Conservation (phyloP, 1,284 basidiomycete genomes). For the Polyporus tsugae region DNA sequence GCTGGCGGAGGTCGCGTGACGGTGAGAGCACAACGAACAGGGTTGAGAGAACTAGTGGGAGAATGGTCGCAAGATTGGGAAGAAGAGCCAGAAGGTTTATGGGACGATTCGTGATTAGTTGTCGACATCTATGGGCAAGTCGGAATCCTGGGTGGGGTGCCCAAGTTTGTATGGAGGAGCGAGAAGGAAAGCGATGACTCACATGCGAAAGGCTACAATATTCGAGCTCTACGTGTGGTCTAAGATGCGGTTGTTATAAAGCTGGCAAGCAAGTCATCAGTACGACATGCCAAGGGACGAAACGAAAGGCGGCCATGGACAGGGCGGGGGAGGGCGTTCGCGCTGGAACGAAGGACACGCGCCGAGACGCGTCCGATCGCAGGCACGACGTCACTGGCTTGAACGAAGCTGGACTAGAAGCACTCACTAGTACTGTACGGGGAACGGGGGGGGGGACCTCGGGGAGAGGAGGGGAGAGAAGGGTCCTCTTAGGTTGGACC, state of each 20-base stretch:
- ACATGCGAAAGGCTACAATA: constrained; percentile 35
- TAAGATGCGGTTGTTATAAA: constrained; percentile 29
- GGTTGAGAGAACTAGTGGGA: constrained; percentile 61
- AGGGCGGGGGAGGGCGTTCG: not conserved
- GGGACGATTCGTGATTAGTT: constrained; percentile 54
- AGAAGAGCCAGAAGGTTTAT: constrained; percentile 74
- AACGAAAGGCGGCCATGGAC: constrained; percentile 7
- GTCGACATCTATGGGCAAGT: constrained; percentile 53
- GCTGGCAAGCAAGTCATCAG: constrained; percentile 22
- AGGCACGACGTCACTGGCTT: constrained; percentile 24
- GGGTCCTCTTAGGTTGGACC: constrained; percentile 27
- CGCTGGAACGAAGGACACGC: constrained; percentile 26
- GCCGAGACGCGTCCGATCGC: constrained; percentile 27
- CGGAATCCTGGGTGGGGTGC: constrained; percentile 23
- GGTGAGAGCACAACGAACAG: constrained; percentile 49
- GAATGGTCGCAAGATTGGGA: constrained; percentile 69
- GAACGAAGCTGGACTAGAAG: constrained; percentile 8
- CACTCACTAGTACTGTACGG: constrained; percentile 28
- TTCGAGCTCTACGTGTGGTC: constrained; percentile 24
- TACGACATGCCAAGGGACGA: constrained; percentile 11
- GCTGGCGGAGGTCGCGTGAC: constrained; percentile 2
- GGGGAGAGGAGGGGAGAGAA: constrained; percentile 18
- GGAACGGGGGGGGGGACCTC: constrained; percentile 14
- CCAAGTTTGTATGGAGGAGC: constrained; percentile 28
- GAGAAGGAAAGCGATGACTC: constrained; percentile 30